A percentile compares a stretch with the other conserved stretches of the same genome.
These are phyloP conservation scores for Penicillium soppii DNA, from an alignment of 495 filamentous ascomycete species.

Conservation along the genomic window DNA sequence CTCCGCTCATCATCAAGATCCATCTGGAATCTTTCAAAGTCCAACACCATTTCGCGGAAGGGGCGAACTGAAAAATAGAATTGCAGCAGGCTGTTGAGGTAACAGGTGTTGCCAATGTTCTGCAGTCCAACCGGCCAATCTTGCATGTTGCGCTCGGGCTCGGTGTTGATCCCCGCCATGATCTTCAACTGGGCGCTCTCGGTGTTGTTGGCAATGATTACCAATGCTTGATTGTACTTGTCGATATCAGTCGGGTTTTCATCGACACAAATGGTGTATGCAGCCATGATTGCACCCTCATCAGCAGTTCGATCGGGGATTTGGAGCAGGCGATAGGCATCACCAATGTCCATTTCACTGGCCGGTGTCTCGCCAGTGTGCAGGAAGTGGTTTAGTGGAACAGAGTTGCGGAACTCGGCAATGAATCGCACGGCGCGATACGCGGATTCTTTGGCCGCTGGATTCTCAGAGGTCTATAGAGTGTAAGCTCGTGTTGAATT, in stretches of 20 bases:
- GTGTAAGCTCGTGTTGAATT: not conserved
- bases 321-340: slow-evolving; percentile 57
- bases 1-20: slow-evolving; percentile 55
- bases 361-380: slow-evolving; percentile 50
- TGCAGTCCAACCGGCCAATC: slow-evolving; percentile 78
- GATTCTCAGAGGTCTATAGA: slow-evolving; percentile 44
- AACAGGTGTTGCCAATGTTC: slow-evolving; percentile 97
- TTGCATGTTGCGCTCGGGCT: slow-evolving; percentile 32
- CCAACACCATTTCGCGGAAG: slow-evolving; percentile 74
- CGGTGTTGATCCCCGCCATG: slow-evolving; percentile 33
- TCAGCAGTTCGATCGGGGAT: slow-evolving; percentile 53
- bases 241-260: slow-evolving; percentile 50
- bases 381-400: slow-evolving; percentile 53
- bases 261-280: slow-evolving; percentile 48
- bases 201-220: slow-evolving; percentile 49
- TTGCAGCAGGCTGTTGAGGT: slow-evolving; percentile 93
- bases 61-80: slow-evolving; percentile 90
- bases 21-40: slow-evolving; percentile 67
- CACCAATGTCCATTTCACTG: slow-evolving; percentile 56
- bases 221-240: slow-evolving; percentile 48
- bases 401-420: slow-evolving; percentile 54
- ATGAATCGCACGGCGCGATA: slow-evolving; percentile 57
- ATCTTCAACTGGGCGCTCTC: slow-evolving; percentile 42
- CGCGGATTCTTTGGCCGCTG: slow-evolving; percentile 46
- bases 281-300: slow-evolving; percentile 50